These are phyloP conservation scores for Heliosperma pusillum DNA, from an alignment of 148 eudicot species.

Conservation along the genomic window DNA sequence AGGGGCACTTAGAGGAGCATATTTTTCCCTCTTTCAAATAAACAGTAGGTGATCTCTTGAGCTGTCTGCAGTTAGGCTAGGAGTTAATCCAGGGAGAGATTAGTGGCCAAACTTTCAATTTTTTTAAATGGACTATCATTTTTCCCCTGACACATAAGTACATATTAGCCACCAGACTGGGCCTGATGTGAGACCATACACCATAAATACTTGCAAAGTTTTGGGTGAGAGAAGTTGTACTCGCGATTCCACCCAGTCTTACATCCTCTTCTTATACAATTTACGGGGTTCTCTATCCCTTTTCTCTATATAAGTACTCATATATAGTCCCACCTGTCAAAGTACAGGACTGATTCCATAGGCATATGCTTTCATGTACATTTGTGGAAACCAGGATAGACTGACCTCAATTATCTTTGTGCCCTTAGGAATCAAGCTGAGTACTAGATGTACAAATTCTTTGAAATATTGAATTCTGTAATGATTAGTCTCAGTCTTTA, in stretches of 20 bases:
- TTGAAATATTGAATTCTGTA: not conserved
- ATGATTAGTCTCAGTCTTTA: not conserved
- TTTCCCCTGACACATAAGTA: not conserved
- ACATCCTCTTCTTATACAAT: not conserved
- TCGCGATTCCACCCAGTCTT: not conserved
- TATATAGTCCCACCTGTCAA: not conserved
- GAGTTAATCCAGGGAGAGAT: not conserved
- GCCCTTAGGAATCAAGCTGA: not conserved
- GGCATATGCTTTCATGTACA: not conserved
- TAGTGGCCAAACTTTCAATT: not conserved
- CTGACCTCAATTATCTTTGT: not conserved
- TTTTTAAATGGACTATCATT: not conserved
- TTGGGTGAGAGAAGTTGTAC: conserved; percentile 4
- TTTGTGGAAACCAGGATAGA: not conserved
- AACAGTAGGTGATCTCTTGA: not conserved
- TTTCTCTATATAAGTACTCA: not conserved
- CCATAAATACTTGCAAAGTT: not conserved
- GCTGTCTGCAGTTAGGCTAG: not conserved
- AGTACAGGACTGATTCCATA: not conserved
- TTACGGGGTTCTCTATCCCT: not conserved
- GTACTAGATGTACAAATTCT: not conserved
- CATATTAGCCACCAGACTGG: not conserved
- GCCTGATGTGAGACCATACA: not conserved
- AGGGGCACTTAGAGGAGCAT: not conserved
- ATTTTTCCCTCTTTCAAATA: not conserved